Base-by-base conservation (phyloP, 352 stramenopile species). In the Detonula confervacea region DNA sequence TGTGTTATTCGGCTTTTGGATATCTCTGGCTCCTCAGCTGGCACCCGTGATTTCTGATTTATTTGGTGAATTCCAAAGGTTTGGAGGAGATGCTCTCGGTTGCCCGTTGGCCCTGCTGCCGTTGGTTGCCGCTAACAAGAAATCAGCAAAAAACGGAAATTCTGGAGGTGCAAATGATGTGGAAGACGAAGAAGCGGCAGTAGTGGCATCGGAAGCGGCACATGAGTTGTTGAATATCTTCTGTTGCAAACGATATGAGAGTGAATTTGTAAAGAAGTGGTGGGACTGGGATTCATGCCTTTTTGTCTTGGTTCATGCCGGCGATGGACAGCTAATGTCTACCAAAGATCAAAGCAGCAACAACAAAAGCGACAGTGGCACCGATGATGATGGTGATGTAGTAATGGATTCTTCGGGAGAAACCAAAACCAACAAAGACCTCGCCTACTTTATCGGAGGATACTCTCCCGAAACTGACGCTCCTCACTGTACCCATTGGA, bases 241-340 rank as follows among this genome's bases (percentile, higher is more conserved):
- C 66, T 87, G 62, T 42, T 66, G 25, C 27, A 77, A 82, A 47
- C 47, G 79, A 6, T 70, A 71, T 33, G 75, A 87, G 62, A 60
- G 77, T 63, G 30, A 44, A 27, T 80, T 88, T 73, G 67, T 88
- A 16, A 69, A 39, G 46, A 75, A 65, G 49, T 90, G 75, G 61
- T 93, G 87, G 89, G 68, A 89, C 79, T 94, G 89, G 89, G 80
- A 80, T 20, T 80, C 82, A 11, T 75, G 18, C 72, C 64, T 94
- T 18, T 91, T 93, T 74, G 44, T 69, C 25, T 72, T 90, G 33
- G 54, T 91, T 27, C 69, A 80, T 65, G 60, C 59, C 54, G 54
- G 52, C 14, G 68, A 74, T 51, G 49, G 55, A 54, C 37, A 64
- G 47, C 39, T 20, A 16, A 24, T 42, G 24, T 12, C 22, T 16